A percentile compares a stretch with the other conserved stretches of the same genome.
Evolutionary conservation across 768 basidiomycete species (phyloP).

Genomic region (Clitopilus hobsonii): DNA sequence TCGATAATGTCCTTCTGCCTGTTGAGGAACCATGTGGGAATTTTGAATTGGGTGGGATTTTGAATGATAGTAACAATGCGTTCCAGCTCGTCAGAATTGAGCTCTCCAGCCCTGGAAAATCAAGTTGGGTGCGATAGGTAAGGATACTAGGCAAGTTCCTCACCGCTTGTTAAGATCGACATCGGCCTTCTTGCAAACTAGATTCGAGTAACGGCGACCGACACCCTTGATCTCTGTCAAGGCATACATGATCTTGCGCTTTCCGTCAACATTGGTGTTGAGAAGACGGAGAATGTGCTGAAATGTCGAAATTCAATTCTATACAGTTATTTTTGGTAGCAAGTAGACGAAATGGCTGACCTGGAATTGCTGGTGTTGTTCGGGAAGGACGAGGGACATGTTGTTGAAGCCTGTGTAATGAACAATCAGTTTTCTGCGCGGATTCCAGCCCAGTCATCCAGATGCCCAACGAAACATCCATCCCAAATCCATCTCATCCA

Average conservation of each 20-base stretch:
- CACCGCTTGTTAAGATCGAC: constrained; percentile 98
- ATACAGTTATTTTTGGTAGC: background rate
- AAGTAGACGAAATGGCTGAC: constrained; percentile 26
- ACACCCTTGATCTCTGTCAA: constrained; percentile 99
- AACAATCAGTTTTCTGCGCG: constrained; percentile 11
- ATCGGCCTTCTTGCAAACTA: constrained; percentile 99
- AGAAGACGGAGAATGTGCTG: constrained; percentile 99
- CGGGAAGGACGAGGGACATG: constrained; percentile 98
- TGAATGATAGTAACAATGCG: constrained; percentile 99
- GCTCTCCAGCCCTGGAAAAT: constrained; percentile 81
- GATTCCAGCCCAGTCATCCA: constrained; percentile 3
- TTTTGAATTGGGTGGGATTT: constrained; percentile 99
- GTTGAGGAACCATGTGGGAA: constrained; percentile 99
- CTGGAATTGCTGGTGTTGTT: constrained; percentile 94
- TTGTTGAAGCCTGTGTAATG: constrained; percentile 16
- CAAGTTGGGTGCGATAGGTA: background rate
- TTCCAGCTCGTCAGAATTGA: constrained; percentile 99
- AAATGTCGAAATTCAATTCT: constrained; percentile 4
- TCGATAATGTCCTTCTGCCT: constrained; percentile 98
- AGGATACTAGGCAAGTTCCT: constrained; percentile 22
- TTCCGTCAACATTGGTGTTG: constrained; percentile 99
- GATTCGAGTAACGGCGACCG: constrained; percentile 95
- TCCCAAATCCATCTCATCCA: constrained; percentile 13
- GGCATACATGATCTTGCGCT: constrained; percentile 99
- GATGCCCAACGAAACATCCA: constrained; percentile 7